Evolutionary conservation across 139 green algal genomes (phyloP), one percentile per base, ranked within the genome.

Genomic region (Micractinium sp.): DNA sequence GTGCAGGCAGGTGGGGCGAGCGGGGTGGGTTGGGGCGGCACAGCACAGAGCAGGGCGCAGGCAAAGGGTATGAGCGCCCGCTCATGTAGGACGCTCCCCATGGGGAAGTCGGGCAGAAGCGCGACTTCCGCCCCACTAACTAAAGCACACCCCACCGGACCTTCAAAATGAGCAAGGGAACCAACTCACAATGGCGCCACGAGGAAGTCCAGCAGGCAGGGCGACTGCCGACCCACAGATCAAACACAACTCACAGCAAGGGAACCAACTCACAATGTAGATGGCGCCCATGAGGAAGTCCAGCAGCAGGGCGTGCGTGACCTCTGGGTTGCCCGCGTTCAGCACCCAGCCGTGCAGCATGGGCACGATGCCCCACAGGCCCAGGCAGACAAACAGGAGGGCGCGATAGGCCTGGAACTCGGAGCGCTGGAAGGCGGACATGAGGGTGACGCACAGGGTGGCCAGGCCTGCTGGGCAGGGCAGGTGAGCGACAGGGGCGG

Each of bases 211-310:
- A 94, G 85, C 18, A 79, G 23, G 88, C 38, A 61, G 35, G 25
- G 31, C 73, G 39, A 2, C 73, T 36, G 29, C 29, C 73, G 25
- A 19, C 47, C 47, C 9, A 56, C 71, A 38, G 23, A 77, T 16
- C 60, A 76, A 22, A 22, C 71, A 76, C 33, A 12, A 0, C 23
- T 15, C 1, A 56, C 47, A 56, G 47, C 47, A 56, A 56, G 5
- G 9, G 47, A 56, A 56, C 5, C 1, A 29, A 74, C 94, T 82
- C 75, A 97, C 93, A 87, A 99, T 87, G 91, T 99, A 99, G 35
- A 96, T 89, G 12, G 85, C 84, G 0, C 96, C 97, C 97, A 99
- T 99, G 29, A 95, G 31, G 5, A 95, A 20, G 69, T 99, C 95
- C n/a, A 94, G 85, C 18, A 79, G 23, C 22, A 97, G 88, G 0